Evolutionary conservation across 2,329 filamentous ascomycete species (phyloP).

Genomic region (Phoma sp.): DNA sequence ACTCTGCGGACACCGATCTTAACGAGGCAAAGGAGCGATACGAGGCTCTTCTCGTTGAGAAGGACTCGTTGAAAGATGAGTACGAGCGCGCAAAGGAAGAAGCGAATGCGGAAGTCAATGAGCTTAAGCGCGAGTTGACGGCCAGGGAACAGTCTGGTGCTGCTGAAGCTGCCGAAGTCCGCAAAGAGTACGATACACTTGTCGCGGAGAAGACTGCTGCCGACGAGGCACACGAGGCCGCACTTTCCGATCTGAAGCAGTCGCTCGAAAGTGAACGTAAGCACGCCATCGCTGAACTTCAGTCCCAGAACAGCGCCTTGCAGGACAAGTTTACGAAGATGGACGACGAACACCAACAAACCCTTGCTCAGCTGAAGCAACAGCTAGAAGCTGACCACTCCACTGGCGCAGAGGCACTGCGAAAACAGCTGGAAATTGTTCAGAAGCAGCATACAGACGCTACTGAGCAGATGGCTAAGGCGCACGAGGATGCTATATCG

Average conservation of each 20-base stretch:
- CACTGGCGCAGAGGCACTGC: constrained; percentile 31
- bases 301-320: constrained; percentile 33
- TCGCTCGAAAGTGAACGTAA: constrained; percentile 38
- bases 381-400: constrained; percentile 42
- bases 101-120: constrained; percentile 11
- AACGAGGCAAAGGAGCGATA: constrained; percentile 22
- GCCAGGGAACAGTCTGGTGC: constrained; percentile 6
- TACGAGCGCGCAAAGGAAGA: constrained; percentile 21
- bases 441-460: constrained; percentile 39
- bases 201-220: constrained; percentile 29
- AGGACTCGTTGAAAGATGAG: constrained; percentile 30
- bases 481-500: constrained; percentile 46
- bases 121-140: constrained; percentile 14
- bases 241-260: constrained; percentile 36
- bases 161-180: constrained; percentile 16
- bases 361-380: constrained; percentile 39
- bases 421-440: constrained; percentile 36
- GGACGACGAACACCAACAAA: constrained; percentile 42
- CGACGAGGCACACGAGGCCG: constrained; percentile 39
- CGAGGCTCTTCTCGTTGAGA: constrained; percentile 34
- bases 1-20: constrained; percentile 17
- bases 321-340: constrained; percentile 31
- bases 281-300: constrained; percentile 32
- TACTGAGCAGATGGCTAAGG: constrained; percentile 39
- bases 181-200: constrained; percentile 23